Percentiles rank a stretch among this genome's conserved stretches.
These are phyloP conservation scores for Malassezia japonica DNA, from an alignment of 1,284 basidiomycete species.

Conservation along the genomic window DNA sequence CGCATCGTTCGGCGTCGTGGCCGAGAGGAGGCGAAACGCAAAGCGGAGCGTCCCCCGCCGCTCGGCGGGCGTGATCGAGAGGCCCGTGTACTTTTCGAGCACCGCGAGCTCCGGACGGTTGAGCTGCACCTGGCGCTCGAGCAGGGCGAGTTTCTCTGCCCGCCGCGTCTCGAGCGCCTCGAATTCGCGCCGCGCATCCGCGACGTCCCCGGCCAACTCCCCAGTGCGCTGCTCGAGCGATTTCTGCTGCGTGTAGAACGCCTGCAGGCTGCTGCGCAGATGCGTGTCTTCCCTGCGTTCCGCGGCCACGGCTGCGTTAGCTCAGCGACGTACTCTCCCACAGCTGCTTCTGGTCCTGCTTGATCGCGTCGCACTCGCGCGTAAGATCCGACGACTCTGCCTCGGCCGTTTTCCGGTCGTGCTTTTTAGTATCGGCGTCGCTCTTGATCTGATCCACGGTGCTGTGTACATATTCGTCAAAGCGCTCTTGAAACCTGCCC, in stretches of 20 bases:
- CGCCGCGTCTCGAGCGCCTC: slow-evolving; percentile 27
- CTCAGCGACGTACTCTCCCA: slow-evolving; percentile 23
- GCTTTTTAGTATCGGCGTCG: slow-evolving; percentile 35
- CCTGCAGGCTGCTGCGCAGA: slow-evolving; percentile 25
- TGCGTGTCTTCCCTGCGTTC: slow-evolving; percentile 30
- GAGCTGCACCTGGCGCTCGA: slow-evolving; percentile 27
- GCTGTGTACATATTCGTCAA: slow-evolving; percentile 29
- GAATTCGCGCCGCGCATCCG: slow-evolving; percentile 23
- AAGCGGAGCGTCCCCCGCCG: slow-evolving; percentile 1
- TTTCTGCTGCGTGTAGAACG: slow-evolving; percentile 26
- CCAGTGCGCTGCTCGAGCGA: slow-evolving; percentile 28
- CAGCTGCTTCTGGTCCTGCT: slow-evolving; percentile 27
- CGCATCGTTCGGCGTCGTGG: slow-evolving; percentile 6
- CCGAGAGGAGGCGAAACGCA: slow-evolving; percentile 1
- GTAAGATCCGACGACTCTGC: no score
- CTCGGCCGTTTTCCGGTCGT: no score
- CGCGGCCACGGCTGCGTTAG: slow-evolving; percentile 20
- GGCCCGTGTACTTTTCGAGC: slow-evolving; percentile 28
- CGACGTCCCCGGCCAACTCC: slow-evolving; percentile 28
- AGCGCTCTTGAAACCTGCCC: slow-evolving; percentile 25
- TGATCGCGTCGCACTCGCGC: slow-evolving; percentile 26
- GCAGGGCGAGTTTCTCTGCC: slow-evolving; percentile 23
- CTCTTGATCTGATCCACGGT: slow-evolving; percentile 27
- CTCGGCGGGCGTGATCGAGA: slow-evolving; percentile 20
- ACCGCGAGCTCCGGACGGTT: slow-evolving; percentile 32